These are phyloP conservation scores for Penicillium dipodomyicola DNA, from an alignment of 495 filamentous ascomycete genomes.

Conservation along the genomic window DNA sequence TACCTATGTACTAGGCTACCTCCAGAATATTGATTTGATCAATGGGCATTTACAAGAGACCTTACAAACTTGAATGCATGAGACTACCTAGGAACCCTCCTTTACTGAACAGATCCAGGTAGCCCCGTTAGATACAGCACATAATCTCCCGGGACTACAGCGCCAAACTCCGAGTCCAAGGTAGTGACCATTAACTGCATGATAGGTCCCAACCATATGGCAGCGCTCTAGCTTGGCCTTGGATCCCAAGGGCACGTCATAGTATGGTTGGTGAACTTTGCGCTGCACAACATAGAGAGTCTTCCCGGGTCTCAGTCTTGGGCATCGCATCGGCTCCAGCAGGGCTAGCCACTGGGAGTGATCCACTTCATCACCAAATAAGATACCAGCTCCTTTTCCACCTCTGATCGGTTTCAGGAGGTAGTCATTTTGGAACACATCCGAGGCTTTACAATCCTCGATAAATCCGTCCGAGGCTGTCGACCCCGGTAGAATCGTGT, in stretches of 20 bases:
- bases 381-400: slow-evolving; percentile 36
- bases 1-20: no score
- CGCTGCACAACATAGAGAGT: not conserved
- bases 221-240: not conserved
- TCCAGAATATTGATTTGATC: no score
- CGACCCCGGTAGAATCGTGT: slow-evolving; percentile 17
- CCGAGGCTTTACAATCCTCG: not conserved
- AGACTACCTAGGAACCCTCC: not conserved
- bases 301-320: not conserved
- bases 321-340: not conserved
- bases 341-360: slow-evolving; percentile 50
- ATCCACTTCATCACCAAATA: slow-evolving; percentile 66
- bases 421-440: slow-evolving; percentile 25
- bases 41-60: not conserved
- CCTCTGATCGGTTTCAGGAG: slow-evolving; percentile 33
- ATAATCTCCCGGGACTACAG: not conserved
- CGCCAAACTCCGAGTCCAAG: not conserved
- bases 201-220: slow-evolving; percentile 2
- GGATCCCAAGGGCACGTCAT: not conserved
- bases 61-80: not conserved
- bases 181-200: not conserved
- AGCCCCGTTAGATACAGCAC: slow-evolving; percentile 1
- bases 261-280: not conserved
- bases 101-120: not conserved
- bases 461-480: not conserved